phyloP scores from a whole-genome alignment of 192 early-diverging fungal genomes.

The Rhizophagus clarus region DNA sequence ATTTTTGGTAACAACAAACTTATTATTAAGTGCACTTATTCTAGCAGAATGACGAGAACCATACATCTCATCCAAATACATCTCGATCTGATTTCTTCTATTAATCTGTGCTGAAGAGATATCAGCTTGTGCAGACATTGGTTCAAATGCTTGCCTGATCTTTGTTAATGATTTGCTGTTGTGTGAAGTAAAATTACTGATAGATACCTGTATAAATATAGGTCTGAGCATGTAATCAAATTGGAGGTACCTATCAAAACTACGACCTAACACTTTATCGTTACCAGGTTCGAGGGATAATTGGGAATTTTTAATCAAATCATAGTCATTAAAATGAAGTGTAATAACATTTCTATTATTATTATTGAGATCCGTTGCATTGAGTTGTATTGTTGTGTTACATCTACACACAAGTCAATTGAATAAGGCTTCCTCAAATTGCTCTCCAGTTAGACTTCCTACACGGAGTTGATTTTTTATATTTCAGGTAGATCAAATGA shows the following conservation, averaged over 20 bases:
- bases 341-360: conserved; percentile 3
- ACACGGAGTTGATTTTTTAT: conserved; percentile 27
- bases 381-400: conserved; percentile 31
- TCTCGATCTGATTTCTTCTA: too few relatives aligned
- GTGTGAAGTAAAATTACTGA: too few relatives aligned
- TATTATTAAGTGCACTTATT: too few relatives aligned
- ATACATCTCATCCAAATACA: too few relatives aligned
- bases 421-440: conserved; percentile 36
- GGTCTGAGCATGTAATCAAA: conserved; percentile 44
- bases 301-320: too few relatives aligned
- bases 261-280: conserved; percentile 31
- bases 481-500: conserved; percentile 30
- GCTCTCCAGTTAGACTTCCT: conserved; percentile 30
- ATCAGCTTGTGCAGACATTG: too few relatives aligned
- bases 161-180: too few relatives aligned
- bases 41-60: too few relatives aligned
- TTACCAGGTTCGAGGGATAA: conserved; percentile 35
- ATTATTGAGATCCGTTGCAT: conserved; percentile 38
- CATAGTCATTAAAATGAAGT: conserved; percentile 31
- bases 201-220: too few relatives aligned
- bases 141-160: too few relatives aligned
- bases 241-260: conserved; percentile 35
- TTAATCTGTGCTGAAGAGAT: too few relatives aligned
- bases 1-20: too few relatives aligned
- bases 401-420: conserved; percentile 30